phyloP scores from a whole-genome alignment of 306 rosid species.

The Abrus precatorius region DNA sequence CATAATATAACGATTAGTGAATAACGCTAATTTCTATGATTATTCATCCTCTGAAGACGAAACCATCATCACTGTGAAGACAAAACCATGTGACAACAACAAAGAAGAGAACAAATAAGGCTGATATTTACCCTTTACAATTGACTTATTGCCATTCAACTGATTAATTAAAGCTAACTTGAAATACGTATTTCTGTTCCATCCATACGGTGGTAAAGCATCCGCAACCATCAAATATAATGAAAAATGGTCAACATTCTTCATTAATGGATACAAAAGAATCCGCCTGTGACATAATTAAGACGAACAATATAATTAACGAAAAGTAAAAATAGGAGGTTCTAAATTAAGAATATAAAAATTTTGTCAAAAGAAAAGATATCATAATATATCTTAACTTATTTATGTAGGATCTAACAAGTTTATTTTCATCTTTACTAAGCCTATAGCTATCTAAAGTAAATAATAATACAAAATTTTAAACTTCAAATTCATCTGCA shows the following conservation, averaged over 20 bases:
- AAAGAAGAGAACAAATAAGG: background rate
- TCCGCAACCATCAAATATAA: conserved; percentile 52
- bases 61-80: background rate
- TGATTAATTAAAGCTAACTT: conserved; percentile 50
- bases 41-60: background rate
- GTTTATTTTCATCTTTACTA: background rate
- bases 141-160: conserved; percentile 36
- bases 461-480: background rate
- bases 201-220: conserved; percentile 50
- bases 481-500: background rate
- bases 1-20: background rate
- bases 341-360: background rate
- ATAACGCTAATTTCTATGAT: background rate
- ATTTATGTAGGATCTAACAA: background rate
- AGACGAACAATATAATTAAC: background rate
- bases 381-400: background rate
- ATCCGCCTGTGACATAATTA: conserved; percentile 42
- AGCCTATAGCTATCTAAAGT: background rate
- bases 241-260: conserved; percentile 50
- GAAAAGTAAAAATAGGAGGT: background rate
- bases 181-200: conserved; percentile 51
- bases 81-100: background rate
- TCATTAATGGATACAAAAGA: conserved; percentile 44
- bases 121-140: conserved; percentile 43
- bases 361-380: background rate